These are phyloP conservation scores for Arthroderma uncinatum DNA, from an alignment of 2,329 filamentous ascomycete genomes.

Conservation along the genomic window DNA sequence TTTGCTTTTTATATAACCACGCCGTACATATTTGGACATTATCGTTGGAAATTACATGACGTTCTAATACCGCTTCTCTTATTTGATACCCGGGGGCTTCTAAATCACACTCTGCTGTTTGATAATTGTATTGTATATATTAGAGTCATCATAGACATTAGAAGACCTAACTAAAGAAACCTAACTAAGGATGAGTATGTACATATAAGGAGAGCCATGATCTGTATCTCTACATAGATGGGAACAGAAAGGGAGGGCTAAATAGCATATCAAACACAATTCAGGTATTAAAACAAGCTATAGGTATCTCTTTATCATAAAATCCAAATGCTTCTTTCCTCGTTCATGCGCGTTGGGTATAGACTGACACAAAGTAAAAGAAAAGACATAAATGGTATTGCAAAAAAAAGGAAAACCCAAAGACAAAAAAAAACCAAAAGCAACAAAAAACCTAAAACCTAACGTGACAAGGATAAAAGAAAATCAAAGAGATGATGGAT, in stretches of 20 bases:
- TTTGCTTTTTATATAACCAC: background rate
- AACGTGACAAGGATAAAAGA: background rate
- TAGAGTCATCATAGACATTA: background rate
- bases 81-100: too few relatives aligned
- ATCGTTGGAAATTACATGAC: background rate
- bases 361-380: constrained; percentile 1
- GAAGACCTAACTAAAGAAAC: background rate
- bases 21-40: background rate
- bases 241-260: background rate
- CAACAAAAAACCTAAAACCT: background rate
- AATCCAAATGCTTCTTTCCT: constrained; percentile 5
- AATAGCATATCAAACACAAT: background rate
- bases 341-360: constrained; percentile 1
- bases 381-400: background rate
- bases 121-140: background rate
- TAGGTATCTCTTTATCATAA: constrained; percentile 3
- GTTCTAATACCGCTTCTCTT: background rate
- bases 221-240: background rate
- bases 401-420: background rate
- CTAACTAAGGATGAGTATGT: background rate
- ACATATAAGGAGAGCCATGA: background rate
- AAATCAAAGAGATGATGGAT: background rate
- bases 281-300: constrained; percentile 2
- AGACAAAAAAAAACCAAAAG: background rate
- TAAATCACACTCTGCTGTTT: background rate